These are phyloP conservation scores for Stemphylium lycopersici DNA, from an alignment of 2,329 filamentous ascomycete genomes.

Conservation along the genomic window DNA sequence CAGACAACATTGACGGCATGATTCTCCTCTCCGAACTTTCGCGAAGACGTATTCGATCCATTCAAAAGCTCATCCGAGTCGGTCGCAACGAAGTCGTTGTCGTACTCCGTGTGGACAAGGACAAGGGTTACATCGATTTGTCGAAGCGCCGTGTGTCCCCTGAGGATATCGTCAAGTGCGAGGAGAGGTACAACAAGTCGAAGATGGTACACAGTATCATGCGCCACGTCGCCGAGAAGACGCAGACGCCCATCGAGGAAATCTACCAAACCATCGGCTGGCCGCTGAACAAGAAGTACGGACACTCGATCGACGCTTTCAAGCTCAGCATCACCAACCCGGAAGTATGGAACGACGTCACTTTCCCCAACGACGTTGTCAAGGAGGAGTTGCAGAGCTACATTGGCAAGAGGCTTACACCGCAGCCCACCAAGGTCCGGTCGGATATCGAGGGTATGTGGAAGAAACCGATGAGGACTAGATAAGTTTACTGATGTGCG, in stretches of 20 bases:
- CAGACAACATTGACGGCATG: slow-evolving; percentile 99
- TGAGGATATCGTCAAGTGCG: slow-evolving; percentile 97
- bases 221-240: slow-evolving; percentile 98
- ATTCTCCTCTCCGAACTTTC: slow-evolving; percentile 97
- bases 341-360: slow-evolving; percentile 92
- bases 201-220: slow-evolving; percentile 99
- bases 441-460: slow-evolving; percentile 81
- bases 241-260: slow-evolving; percentile 87
- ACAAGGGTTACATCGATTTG: slow-evolving; percentile 99
- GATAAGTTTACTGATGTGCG: slow-evolving; percentile 14
- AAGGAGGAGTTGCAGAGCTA: slow-evolving; percentile 91
- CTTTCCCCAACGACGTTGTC: slow-evolving; percentile 83
- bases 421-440: slow-evolving; percentile 98
- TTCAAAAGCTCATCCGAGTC: slow-evolving; percentile 98
- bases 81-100: slow-evolving; percentile 98
- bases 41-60: slow-evolving; percentile 95
- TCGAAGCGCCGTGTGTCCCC: slow-evolving; percentile 97
- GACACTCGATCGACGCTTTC: slow-evolving; percentile 96
- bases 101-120: slow-evolving; percentile 97
- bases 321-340: slow-evolving; percentile 99
- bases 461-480: slow-evolving; percentile 64
- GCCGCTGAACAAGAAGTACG: slow-evolving; percentile 97
- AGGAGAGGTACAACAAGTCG: slow-evolving; percentile 99
- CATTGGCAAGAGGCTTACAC: slow-evolving; percentile 95
- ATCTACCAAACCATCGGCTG: slow-evolving; percentile 95